Evolutionary conservation across 495 filamentous ascomycete genomes (phyloP).

Genomic region (Pyrenula aspistea): DNA sequence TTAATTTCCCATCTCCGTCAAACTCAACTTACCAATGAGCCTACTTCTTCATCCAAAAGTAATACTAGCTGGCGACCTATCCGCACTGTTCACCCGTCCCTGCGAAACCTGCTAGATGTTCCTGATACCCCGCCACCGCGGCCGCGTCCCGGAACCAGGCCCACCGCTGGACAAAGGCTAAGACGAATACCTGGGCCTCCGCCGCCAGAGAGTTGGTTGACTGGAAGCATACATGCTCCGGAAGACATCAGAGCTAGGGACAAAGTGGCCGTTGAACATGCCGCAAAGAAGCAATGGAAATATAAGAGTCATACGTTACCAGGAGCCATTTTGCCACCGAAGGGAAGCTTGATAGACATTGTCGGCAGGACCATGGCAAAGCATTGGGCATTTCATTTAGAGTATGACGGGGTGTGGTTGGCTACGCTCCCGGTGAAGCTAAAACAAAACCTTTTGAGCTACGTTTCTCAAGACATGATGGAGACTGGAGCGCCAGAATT

Average conservation of each 20-base stretch:
- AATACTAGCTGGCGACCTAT: constrained; percentile 7
- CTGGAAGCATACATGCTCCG: not conserved
- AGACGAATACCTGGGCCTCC: constrained; percentile 54
- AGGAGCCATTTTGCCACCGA: constrained; percentile 25
- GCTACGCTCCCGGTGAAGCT: constrained; percentile 48
- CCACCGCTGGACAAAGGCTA: constrained; percentile 24
- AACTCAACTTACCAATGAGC: constrained; percentile 19
- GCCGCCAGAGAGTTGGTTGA: constrained; percentile 58
- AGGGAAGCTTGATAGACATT: constrained; percentile 42
- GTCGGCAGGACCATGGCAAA: constrained; percentile 46
- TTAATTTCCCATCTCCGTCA: constrained; percentile 36
- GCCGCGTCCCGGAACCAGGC: constrained; percentile 41
- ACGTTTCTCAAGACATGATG: constrained; percentile 42
- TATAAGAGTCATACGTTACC: constrained; percentile 31
- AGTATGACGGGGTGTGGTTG: constrained; percentile 56
- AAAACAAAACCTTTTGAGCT: constrained; percentile 48
- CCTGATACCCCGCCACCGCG: constrained; percentile 57
- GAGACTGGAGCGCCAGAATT: constrained; percentile 9
- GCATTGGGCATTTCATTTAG: constrained; percentile 58
- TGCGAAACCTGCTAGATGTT: constrained; percentile 51
- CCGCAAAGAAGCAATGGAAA: constrained; percentile 9
- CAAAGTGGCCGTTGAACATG: not conserved
- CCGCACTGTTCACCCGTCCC: constrained; percentile 39
- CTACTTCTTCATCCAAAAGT: constrained; percentile 7
- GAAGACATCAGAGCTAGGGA: not conserved